Base-by-base conservation (phyloP, 768 basidiomycete species). In the Lentinula aciculospora region DNA sequence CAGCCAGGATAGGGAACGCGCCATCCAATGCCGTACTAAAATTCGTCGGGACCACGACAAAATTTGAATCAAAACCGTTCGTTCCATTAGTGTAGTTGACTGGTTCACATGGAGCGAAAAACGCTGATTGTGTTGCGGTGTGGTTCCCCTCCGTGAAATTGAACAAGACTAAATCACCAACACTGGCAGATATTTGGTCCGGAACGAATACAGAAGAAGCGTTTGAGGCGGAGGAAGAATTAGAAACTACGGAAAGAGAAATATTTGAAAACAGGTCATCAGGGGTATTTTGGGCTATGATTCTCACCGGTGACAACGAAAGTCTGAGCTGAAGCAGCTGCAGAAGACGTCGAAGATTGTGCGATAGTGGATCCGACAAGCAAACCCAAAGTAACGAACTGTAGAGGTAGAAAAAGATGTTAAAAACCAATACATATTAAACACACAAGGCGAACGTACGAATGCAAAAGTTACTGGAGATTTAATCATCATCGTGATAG, bases 11-110 rank as follows among this genome's bases (percentile, higher is more conserved):
- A 27, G 81, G 81, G 55, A 76, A 64, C 19, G 75, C 70, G 8
- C 73, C 76, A 63, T 83, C 81, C 40, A 68, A 73, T 3, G 80
- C 75, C 62, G 76, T 61, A 53, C 81, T 79, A 67, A 80, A 75
- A 80, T 76, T 53, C 19, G 34, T 2, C 3, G 51, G 51, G 5
- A 53, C 51, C 62, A 76, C 62, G 53, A 81, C 79, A 67, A 80
- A 75, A 59, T 70, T 71, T 9, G 82, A 82, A 70, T 83, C 68
- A 68, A 87, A 86, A 8, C 83, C 82, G 63, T 85, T 84, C 29
- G 79, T 74, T 48, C 57, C 29, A 66, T 83, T 72, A 32, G 78
- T 73, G 12, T 72, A 65, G 63, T 82, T 77, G 1, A 74, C 74
- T n/a, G 76, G 75, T 50, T 78, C 68, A 63, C 85, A 87, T 5